phyloP scores from a whole-genome alignment of 2,329 filamentous ascomycete genomes.

The Hymenoscyphus repandus region DNA sequence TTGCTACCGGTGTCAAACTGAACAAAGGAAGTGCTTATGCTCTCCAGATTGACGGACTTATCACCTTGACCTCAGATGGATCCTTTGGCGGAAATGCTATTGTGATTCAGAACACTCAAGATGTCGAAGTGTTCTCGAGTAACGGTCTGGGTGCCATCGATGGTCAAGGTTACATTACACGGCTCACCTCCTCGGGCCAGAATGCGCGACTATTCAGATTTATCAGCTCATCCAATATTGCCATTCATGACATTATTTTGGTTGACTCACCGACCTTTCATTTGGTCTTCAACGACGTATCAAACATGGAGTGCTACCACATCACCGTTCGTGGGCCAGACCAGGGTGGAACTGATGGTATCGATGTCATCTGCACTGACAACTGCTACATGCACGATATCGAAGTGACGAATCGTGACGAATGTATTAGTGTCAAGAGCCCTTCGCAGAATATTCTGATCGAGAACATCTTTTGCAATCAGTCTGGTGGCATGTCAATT shows the following conservation, averaged over 20 bases:
- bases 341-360: conserved; percentile 34
- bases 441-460: conserved; percentile 33
- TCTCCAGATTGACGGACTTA: conserved; percentile 33
- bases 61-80: conserved; percentile 15
- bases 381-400: conserved; percentile 36
- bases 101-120: conserved; percentile 20
- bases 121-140: conserved; percentile 34
- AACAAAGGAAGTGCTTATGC: conserved; percentile 33
- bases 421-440: conserved; percentile 35
- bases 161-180: conserved; percentile 33
- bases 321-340: conserved; percentile 35
- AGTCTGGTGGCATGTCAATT: conserved; percentile 35
- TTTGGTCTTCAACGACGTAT: conserved; percentile 32
- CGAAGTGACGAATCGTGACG: conserved; percentile 34
- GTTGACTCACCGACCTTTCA: conserved; percentile 35
- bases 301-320: conserved; percentile 35
- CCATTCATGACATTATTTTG: conserved; percentile 31
- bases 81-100: conserved; percentile 16
- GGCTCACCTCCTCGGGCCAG: conserved; percentile 27
- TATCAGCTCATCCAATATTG: conserved; percentile 21
- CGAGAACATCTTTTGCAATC: conserved; percentile 35
- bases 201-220: conserved; percentile 20
- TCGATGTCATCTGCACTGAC: conserved; percentile 32
- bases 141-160: conserved; percentile 32
- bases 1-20: conserved; percentile 14